These are phyloP conservation scores for Neurospora terricola DNA, from an alignment of 495 filamentous ascomycete genomes.

Conservation along the genomic window DNA sequence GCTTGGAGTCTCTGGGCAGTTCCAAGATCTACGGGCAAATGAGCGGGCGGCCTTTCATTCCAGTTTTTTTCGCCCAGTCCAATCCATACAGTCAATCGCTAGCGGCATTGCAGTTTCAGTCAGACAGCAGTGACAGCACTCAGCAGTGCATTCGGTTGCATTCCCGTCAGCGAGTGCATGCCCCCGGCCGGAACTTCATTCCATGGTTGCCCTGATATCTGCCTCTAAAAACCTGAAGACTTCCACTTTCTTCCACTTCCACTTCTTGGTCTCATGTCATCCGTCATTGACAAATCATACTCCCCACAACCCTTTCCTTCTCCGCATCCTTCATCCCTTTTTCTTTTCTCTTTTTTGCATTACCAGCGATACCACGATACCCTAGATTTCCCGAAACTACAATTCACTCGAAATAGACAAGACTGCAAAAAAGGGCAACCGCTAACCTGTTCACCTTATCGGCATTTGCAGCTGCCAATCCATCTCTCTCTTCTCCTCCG, in stretches of 20 bases:
- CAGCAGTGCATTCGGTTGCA: neutral
- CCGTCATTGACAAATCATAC: neutral
- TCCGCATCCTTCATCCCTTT: neutral
- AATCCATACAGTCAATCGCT: neutral
- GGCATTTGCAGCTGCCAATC: neutral
- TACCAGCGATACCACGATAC: neutral
- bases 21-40: neutral
- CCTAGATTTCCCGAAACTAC: neutral
- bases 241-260: neutral
- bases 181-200: neutral
- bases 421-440: neutral
- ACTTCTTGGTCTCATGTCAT: neutral
- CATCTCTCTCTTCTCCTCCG: neutral
- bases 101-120: neutral
- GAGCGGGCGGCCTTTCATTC: neutral
- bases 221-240: neutral
- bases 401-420: neutral
- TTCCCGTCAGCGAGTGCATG: neutral
- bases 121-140: neutral
- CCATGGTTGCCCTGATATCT: neutral
- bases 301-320: neutral
- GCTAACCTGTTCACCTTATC: neutral
- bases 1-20: neutral
- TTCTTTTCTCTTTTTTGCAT: neutral
- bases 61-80: neutral